Base-by-base conservation (phyloP, 1,139 yeast species). In the Suhomyces atakaporum region DNA sequence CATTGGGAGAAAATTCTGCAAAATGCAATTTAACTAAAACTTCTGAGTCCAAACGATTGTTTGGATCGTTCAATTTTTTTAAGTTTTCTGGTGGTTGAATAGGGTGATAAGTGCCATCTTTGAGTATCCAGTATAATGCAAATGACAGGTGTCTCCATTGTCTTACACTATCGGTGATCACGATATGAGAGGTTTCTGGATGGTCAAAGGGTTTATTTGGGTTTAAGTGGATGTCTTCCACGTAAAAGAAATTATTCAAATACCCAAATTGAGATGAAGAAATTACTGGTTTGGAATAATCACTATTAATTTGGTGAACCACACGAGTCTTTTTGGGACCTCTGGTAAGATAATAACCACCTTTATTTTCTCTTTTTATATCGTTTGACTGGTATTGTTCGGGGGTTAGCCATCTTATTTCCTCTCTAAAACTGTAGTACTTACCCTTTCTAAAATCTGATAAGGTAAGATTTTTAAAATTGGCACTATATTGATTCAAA, bases 81-180 rank as follows among this genome's bases (percentile, higher is more conserved):
- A 29, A 14, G 26, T 31, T 36, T 5, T 35, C 34, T 2, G 46
- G 47, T 4, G 56, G 54, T 11, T 49, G 53, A 9, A 84, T 54
- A 0, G 87, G 84, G 6, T 49, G 53, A 16, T 69, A 58, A 2
- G 47, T 44, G 7, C 66, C 61, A 1, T 47, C 44, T 28, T 45
- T 35, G 46, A 46, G 54, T 11, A 84, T 39, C 88, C 94, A 90
- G 58, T 79, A 88, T 23, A 66, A 50, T 0, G 85, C 84, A 35
- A 66, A 66, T 1, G 81, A 65, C 2, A 97, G 90, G 54, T 89
- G 92, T 46, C 98, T 73, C 79, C 86, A 90, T 44, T 68, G 73
- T 2, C 34, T 29, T 3, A 56, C 37, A 18, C 30, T 42, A 39
- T 69, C 70, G 2, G 73, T 56, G 2, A 50, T 51, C 8, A 68